Conservation (phyloP, 176 grass and related monocot species). For the Oryza punctata region DNA sequence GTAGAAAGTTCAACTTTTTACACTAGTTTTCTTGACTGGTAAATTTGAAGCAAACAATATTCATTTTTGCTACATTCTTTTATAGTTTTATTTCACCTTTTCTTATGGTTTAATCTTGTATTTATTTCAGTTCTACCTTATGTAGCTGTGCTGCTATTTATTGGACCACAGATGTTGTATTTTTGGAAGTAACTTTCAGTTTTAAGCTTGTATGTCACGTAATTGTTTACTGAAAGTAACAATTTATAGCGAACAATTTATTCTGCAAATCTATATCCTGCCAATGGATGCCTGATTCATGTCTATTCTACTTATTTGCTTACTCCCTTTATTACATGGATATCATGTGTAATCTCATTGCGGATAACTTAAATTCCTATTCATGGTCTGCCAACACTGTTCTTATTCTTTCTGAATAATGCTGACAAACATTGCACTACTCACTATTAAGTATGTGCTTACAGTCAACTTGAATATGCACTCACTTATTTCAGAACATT, state of each 20-base stretch:
- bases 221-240: not conserved
- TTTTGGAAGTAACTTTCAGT: not conserved
- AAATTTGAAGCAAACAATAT: not conserved
- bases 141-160: not conserved
- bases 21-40: not conserved
- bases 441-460: not conserved
- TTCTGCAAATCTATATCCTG: not conserved
- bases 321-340: not conserved
- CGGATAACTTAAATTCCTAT: not conserved
- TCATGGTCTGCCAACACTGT: not conserved
- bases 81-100: not conserved
- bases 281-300: not conserved
- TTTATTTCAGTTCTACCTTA: not conserved
- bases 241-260: not conserved
- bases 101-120: not conserved
- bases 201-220: not conserved
- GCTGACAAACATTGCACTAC: not conserved
- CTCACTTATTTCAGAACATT: slow-evolving; percentile 38
- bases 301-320: not conserved
- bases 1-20: not conserved
- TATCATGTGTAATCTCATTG: not conserved
- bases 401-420: not conserved
- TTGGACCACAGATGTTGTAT: not conserved
- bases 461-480: not conserved
- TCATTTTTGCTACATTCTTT: not conserved